Percentiles rank a stretch among this genome's conserved stretches.
Evolutionary conservation across 2,329 filamentous ascomycete species (phyloP).

Genomic region (Cladophialophora bantiana): DNA sequence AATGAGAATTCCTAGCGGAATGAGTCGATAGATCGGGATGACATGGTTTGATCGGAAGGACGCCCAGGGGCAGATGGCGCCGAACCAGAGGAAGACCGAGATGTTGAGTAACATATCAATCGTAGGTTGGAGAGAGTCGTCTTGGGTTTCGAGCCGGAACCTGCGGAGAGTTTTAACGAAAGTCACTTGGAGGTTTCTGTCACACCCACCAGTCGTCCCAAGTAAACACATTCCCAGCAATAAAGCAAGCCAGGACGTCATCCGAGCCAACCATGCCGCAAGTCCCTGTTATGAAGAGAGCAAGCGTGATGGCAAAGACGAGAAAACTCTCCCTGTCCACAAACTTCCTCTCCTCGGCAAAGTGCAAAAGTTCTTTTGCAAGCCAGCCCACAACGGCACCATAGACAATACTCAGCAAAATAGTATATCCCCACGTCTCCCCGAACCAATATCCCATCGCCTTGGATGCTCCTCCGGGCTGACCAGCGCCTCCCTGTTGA

Average conservation of each 20-base stretch:
- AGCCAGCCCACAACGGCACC: conserved; percentile 80
- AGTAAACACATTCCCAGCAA: conserved; percentile 88
- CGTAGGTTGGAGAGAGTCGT: conserved; percentile 91
- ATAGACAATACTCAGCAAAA: conserved; percentile 78
- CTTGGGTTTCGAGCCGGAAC: conserved; percentile 85
- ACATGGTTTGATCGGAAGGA: conserved; percentile 71
- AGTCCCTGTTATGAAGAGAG: conserved; percentile 85
- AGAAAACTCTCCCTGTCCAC: conserved; percentile 88
- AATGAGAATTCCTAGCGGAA: conserved; percentile 76
- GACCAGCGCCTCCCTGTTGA: conserved; percentile 57
- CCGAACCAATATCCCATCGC: conserved; percentile 84
- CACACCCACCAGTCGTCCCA: conserved; percentile 68
- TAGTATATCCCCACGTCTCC: conserved; percentile 84
- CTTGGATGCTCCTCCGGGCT: conserved; percentile 65
- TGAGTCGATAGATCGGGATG: conserved; percentile 75
- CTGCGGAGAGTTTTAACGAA: conserved; percentile 52
- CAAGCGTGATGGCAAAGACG: conserved; percentile 83
- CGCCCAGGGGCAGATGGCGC: conserved; percentile 82
- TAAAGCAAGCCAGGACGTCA: conserved; percentile 89
- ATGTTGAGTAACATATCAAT: conserved; percentile 95
- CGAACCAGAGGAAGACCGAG: conserved; percentile 88
- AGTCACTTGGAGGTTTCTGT: not conserved
- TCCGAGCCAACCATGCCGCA: conserved; percentile 87
- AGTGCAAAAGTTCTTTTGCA: conserved; percentile 81
- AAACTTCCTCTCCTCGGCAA: conserved; percentile 79